A percentile compares a stretch with the other conserved stretches of the same genome.
phyloP scores from a whole-genome alignment of 2,329 filamentous ascomycete genomes.

The Ophiognomonia clavigignenti-juglandacearum region DNA sequence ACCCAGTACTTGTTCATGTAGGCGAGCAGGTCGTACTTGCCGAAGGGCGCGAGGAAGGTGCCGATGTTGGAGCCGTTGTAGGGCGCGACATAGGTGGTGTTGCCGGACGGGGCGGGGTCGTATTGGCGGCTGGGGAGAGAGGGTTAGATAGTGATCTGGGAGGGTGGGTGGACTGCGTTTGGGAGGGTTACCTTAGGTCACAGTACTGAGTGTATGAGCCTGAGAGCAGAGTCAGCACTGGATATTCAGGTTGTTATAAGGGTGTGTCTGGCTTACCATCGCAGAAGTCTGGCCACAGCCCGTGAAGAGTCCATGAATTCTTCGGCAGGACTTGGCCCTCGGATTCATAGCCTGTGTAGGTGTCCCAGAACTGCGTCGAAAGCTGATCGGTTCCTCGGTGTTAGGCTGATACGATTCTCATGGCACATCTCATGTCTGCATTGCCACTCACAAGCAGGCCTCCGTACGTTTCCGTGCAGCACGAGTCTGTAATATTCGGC shows the following conservation, averaged over 20 bases:
- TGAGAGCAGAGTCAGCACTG: slow-evolving; percentile 23
- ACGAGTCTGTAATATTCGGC: slow-evolving; percentile 48
- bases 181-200: slow-evolving; percentile 40
- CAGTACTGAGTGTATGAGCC: slow-evolving; percentile 64
- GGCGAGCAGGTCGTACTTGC: slow-evolving; percentile 53
- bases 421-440: not conserved
- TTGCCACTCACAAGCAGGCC: slow-evolving; percentile 43
- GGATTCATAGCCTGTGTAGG: slow-evolving; percentile 55
- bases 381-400: slow-evolving; percentile 27
- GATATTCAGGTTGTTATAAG: not conserved
- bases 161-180: no score
- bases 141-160: not conserved
- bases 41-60: slow-evolving; percentile 54
- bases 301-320: slow-evolving; percentile 55
- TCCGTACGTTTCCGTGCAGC: slow-evolving; percentile 61
- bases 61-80: slow-evolving; percentile 55
- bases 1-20: slow-evolving; percentile 67
- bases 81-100: slow-evolving; percentile 58
- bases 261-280: slow-evolving; percentile 26
- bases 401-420: not conserved
- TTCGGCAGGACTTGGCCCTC: slow-evolving; percentile 53
- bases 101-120: slow-evolving; percentile 56
- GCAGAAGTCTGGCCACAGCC: slow-evolving; percentile 52
- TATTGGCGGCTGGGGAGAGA: slow-evolving; percentile 49
- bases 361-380: slow-evolving; percentile 60